A percentile compares a stretch with the other conserved stretches of the same genome.
These are phyloP conservation scores for Schizonepeta tenuifolia DNA, from an alignment of 257 asterid species.

Conservation along the genomic window DNA sequence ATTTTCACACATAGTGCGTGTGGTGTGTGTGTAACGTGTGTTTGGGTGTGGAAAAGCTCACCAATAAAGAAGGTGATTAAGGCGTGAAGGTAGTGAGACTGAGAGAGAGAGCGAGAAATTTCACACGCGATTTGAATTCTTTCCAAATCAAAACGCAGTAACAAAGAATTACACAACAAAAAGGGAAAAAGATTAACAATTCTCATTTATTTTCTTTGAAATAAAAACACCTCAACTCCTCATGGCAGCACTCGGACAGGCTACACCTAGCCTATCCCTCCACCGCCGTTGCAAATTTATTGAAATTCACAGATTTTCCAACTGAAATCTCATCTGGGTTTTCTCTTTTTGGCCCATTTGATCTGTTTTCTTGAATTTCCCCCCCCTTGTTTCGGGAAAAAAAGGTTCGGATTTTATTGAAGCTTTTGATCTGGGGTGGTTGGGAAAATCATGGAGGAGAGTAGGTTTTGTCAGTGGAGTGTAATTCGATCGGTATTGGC, in stretches of 20 bases:
- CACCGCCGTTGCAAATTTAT: slow-evolving; percentile 33
- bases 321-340: slow-evolving; percentile 32
- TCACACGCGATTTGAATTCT: slow-evolving; percentile 23
- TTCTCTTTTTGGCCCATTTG: neutral
- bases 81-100: slow-evolving; percentile 38
- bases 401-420: slow-evolving; percentile 26
- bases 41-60: slow-evolving; percentile 25
- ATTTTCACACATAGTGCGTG: slow-evolving; percentile 18
- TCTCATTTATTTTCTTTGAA: neutral
- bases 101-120: neutral
- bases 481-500: slow-evolving; percentile 72
- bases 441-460: slow-evolving; percentile 56
- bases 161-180: neutral
- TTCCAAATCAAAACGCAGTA: slow-evolving; percentile 19
- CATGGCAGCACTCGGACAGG: slow-evolving; percentile 39
- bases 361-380: slow-evolving; percentile 24
- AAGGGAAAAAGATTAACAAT: neutral
- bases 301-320: slow-evolving; percentile 18
- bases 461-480: slow-evolving; percentile 57
- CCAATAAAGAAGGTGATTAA: slow-evolving; percentile 32
- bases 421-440: slow-evolving; percentile 42
- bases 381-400: neutral
- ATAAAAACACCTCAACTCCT: slow-evolving; percentile 30
- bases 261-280: slow-evolving; percentile 38
- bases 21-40: slow-evolving; percentile 27